Conservation (phyloP, 345 rosid genomes). For the Excoecaria cochinchinensis region DNA sequence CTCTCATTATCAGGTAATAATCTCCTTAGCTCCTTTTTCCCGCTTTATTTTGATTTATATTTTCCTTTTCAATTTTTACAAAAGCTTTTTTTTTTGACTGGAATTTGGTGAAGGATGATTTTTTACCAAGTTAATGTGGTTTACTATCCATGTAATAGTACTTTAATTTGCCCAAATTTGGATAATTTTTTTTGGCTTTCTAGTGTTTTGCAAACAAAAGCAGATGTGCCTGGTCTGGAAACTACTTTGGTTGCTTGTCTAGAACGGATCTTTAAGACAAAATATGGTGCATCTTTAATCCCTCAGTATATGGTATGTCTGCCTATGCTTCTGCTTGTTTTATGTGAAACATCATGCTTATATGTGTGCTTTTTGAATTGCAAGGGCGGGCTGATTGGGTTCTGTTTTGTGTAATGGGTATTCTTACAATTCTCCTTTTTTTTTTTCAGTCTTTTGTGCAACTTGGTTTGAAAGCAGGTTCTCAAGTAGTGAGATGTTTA, state of each 20-base stretch:
- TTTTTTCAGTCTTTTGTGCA: slow-evolving; percentile 62
- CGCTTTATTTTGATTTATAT: neutral
- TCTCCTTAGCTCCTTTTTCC: neutral
- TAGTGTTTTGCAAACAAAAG: slow-evolving; percentile 65
- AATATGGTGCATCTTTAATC: slow-evolving; percentile 71
- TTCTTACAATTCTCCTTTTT: neutral
- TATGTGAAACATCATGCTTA: too few relatives aligned
- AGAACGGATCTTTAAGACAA: slow-evolving; percentile 67
- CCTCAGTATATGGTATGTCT: slow-evolving; percentile 68
- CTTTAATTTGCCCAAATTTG: neutral
- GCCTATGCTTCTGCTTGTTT: neutral
- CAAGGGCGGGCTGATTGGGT: neutral
- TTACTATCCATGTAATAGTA: neutral
- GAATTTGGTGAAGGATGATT: neutral
- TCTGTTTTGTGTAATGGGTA: neutral
- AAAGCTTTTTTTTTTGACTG: neutral
- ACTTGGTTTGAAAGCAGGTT: slow-evolving; percentile 66
- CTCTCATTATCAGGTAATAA: slow-evolving; percentile 60
- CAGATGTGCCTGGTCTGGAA: slow-evolving; percentile 59
- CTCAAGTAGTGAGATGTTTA: slow-evolving; percentile 52
- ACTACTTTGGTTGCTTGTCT: slow-evolving; percentile 57
- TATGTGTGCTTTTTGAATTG: neutral
- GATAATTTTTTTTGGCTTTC: slow-evolving; percentile 10
- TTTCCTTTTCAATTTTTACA: neutral
- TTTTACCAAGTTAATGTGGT: neutral